A percentile compares a stretch with the other conserved stretches of the same genome.
phyloP scores from a whole-genome alignment of 257 asterid genomes.

The Eustoma russellianum region DNA sequence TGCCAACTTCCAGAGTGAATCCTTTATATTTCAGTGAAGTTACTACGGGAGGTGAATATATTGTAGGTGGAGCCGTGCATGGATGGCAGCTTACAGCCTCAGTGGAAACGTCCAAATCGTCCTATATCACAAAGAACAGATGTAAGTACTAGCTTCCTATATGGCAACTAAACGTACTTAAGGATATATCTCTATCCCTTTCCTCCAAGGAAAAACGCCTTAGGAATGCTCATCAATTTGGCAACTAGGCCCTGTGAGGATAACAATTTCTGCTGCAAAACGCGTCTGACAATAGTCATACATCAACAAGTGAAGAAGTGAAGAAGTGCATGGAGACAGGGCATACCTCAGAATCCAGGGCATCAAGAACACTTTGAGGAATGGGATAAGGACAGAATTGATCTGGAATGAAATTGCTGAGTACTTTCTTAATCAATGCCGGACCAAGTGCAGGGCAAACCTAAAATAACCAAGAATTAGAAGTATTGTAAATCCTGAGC shows the following conservation, averaged over 20 bases:
- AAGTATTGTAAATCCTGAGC: not conserved
- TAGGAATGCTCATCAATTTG: too few relatives aligned
- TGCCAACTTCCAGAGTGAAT: slow-evolving; percentile 48
- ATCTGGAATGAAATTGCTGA: slow-evolving; percentile 64
- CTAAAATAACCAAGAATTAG: slow-evolving; percentile 18
- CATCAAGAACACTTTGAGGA: slow-evolving; percentile 48
- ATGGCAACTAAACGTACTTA: too few relatives aligned
- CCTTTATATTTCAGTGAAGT: slow-evolving; percentile 29
- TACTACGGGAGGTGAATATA: slow-evolving; percentile 63
- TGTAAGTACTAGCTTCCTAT: too few relatives aligned
- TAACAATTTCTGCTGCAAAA: not conserved
- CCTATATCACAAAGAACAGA: slow-evolving; percentile 25
- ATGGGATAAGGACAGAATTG: slow-evolving; percentile 86
- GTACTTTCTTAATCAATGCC: slow-evolving; percentile 51
- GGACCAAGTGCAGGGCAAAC: slow-evolving; percentile 80
- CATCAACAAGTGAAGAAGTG: not conserved
- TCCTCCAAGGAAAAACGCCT: too few relatives aligned
- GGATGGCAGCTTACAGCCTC: slow-evolving; percentile 40
- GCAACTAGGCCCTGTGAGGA: too few relatives aligned
- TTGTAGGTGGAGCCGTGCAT: slow-evolving; percentile 35
- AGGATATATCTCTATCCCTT: too few relatives aligned
- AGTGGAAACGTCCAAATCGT: slow-evolving; percentile 19
- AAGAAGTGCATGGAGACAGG: not conserved
- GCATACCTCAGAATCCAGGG: slow-evolving; percentile 66
- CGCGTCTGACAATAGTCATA: not conserved